phyloP scores from a whole-genome alignment of 2,329 filamentous ascomycete genomes.

The Fusarium newnesense region DNA sequence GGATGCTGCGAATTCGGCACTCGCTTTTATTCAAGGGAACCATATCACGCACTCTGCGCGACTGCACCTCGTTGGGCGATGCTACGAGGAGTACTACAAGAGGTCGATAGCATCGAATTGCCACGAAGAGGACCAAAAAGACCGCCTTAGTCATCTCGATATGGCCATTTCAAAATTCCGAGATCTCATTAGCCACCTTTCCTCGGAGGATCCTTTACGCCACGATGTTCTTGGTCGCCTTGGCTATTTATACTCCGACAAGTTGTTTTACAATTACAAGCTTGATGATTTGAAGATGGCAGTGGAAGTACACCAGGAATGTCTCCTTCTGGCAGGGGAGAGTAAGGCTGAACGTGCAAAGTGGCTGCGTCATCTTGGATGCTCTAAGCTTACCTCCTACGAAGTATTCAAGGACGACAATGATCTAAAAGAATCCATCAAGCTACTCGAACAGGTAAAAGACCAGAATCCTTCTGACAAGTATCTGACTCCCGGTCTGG shows the following conservation, averaged over 20 bases:
- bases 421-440: neutral
- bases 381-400: neutral
- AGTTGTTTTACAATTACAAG: neutral
- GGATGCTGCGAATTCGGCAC: neutral
- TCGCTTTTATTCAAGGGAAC: neutral
- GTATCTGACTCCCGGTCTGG: no score
- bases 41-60: neutral
- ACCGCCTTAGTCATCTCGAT: accelerated
- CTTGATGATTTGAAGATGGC: neutral
- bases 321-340: accelerated
- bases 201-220: neutral
- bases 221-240: neutral
- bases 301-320: neutral
- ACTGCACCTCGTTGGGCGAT: neutral
- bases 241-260: neutral
- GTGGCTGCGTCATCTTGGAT: neutral
- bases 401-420: accelerated
- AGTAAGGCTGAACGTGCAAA: accelerated
- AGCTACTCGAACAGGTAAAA: neutral
- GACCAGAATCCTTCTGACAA: no score
- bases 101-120: neutral
- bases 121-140: accelerated
- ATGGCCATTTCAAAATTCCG: neutral
- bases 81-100: neutral
- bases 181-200: accelerated